Evolutionary conservation across 305 asterid genomes (phyloP).

Genomic region (Fraxinus sp.): DNA sequence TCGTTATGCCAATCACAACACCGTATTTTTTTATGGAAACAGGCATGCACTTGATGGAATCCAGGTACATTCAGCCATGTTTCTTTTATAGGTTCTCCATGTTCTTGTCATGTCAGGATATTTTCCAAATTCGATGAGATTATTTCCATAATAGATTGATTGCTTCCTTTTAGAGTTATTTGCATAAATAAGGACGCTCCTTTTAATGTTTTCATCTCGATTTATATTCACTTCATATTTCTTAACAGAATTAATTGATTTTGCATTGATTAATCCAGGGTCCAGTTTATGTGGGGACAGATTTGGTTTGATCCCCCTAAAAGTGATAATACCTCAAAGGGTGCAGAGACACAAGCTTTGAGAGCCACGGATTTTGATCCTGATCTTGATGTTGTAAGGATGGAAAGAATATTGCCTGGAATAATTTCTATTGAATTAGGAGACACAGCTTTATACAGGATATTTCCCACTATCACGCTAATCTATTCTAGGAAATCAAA

Average conservation of each 20-base stretch:
- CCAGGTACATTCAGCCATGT: constrained; percentile 29
- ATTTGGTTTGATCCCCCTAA: constrained; percentile 50
- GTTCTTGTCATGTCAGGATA: neutral
- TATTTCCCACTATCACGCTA: too few relatives aligned
- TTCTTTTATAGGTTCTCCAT: neutral
- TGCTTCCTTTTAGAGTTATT: neutral
- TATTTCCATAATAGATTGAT: neutral
- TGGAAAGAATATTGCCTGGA: too few relatives aligned
- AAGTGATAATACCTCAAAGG: constrained; percentile 20
- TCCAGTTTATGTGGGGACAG: constrained; percentile 54
- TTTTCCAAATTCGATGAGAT: neutral
- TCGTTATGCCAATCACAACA: constrained; percentile 54
- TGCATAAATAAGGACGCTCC: neutral
- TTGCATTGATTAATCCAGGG: constrained; percentile 28
- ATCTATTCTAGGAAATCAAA: too few relatives aligned
- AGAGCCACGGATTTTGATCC: constrained; percentile 47
- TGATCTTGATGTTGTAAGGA: constrained; percentile 21
- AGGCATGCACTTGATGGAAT: constrained; percentile 58
- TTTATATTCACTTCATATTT: neutral
- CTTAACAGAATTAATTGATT: neutral
- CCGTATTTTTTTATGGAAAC: constrained; percentile 55
- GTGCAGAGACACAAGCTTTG: constrained; percentile 33
- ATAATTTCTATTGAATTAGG: too few relatives aligned
- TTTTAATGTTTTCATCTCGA: neutral
- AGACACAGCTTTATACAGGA: too few relatives aligned